Base-by-base conservation (phyloP, 306 rosid species). In the Ochetophila trinervis region DNA sequence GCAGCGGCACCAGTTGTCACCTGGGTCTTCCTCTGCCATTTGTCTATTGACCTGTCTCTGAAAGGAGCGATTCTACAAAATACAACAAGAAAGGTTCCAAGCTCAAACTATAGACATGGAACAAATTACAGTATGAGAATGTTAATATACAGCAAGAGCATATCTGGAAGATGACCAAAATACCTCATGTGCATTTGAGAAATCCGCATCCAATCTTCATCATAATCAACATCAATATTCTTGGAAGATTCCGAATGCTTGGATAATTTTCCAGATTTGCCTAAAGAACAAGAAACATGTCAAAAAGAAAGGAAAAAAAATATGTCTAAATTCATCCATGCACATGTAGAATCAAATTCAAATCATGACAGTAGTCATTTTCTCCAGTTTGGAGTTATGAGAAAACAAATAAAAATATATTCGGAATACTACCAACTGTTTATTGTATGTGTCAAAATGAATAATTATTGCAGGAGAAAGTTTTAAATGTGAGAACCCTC, bases 21-120 rank as follows among this genome's bases (percentile, higher is more conserved):
- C 73, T 85, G 86, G n/a, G 95, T 86, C 86, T 79, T 87, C 79
- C 91, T 88, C 78, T 89, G 97, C 97, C 94, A 89, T 77, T 87
- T 89, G 77, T 93, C 85, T 67, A 87, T 78, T 51, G 95, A 86
- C 69, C 87, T 92, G 80, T 89, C 79, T 66, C 95, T 82, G 71
- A 89, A 92, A 58, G 91, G 22, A 71, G 83, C 77, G 21, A 85
- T 72, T 53, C 98, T 92, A 77, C 82, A 85, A 76, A 67, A 76
- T 63, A 70, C 64, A 85, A 44, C 22, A 64, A 11, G 48, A 73
- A 76, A 24, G 66, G 65, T 49, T 65, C 75, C 63, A 65, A 42
- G 24, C 49, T 63, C 18, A 24, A 18, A 40, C 53, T 3, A 17
- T 1, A 27, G 42, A 42, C 0, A 14, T 13, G 35, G 37, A 50